These are phyloP conservation scores for Blastobotrys aristatus DNA, from an alignment of 1,139 yeast species.

Conservation along the genomic window DNA sequence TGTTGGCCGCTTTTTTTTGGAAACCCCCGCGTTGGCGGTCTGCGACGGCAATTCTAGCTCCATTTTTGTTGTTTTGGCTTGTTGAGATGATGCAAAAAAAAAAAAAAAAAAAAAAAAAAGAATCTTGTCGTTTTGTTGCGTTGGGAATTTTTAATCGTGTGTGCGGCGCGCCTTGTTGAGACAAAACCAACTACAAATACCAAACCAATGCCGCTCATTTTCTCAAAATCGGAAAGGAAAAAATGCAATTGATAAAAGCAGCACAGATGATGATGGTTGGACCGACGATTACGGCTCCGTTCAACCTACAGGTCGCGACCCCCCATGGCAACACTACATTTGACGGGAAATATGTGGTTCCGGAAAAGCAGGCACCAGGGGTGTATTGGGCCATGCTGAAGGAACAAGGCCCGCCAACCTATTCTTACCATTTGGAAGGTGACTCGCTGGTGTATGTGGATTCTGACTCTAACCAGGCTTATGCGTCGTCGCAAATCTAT, in stretches of 20 bases:
- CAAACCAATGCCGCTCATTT: too few species aligned
- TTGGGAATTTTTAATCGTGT: not conserved
- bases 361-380: not conserved
- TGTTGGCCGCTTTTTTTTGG: slow-evolving; percentile 3
- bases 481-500: not conserved
- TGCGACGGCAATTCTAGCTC: slow-evolving; percentile 3
- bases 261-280: too few species aligned
- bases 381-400: not conserved
- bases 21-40: not conserved
- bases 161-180: too few species aligned
- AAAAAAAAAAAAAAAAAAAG: not conserved
- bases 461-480: not conserved
- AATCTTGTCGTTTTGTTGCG: not conserved
- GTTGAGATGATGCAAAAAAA: not conserved
- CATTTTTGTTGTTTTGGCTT: not conserved
- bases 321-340: not conserved
- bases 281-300: not conserved
- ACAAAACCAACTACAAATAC: too few species aligned
- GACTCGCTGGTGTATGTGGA: not conserved
- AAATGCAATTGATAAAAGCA: too few species aligned
- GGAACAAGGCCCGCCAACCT: not conserved
- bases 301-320: not conserved
- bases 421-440: not conserved
- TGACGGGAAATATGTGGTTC: not conserved
- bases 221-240: too few species aligned